A percentile compares a stretch with the other conserved stretches of the same genome.
These are phyloP conservation scores for Eleusine indica DNA, from an alignment of 176 grass and related monocot species.

Conservation along the genomic window DNA sequence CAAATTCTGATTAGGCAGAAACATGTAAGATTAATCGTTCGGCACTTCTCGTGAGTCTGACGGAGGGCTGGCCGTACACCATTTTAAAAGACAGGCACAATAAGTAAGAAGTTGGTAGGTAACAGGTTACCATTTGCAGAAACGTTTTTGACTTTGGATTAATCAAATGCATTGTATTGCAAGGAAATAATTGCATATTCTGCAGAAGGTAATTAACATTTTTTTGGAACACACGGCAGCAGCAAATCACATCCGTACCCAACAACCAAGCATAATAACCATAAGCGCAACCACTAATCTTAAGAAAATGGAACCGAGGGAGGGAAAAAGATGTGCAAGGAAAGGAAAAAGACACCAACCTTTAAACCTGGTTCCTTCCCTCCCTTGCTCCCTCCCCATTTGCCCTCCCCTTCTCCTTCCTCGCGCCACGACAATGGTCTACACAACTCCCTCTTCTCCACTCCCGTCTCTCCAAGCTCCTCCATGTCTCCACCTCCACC, in stretches of 20 bases:
- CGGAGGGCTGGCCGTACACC: background rate
- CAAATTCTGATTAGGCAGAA: background rate
- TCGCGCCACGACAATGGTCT: slow-evolving; percentile 49
- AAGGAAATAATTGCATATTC: background rate
- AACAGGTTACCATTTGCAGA: background rate
- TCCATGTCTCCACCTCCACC: slow-evolving; percentile 62
- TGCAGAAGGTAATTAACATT: background rate
- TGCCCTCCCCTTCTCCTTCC: slow-evolving; percentile 33
- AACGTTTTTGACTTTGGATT: background rate
- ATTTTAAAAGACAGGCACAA: background rate
- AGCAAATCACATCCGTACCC: background rate
- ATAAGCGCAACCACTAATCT: background rate
- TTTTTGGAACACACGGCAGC: background rate
- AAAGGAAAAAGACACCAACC: slow-evolving; percentile 32
- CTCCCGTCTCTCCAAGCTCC: slow-evolving; percentile 38
- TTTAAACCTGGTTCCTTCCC: slow-evolving; percentile 52
- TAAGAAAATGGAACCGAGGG: background rate
- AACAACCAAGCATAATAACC: background rate
- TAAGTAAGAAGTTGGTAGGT: background rate
- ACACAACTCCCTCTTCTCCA: slow-evolving; percentile 41
- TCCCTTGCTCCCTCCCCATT: background rate
- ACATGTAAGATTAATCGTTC: background rate
- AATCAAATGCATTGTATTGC: background rate
- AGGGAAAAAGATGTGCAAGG: background rate
- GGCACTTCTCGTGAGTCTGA: background rate